Evolutionary conservation across 164 flowering plant species (phyloP), one percentile per base, ranked within the genome.

Genomic region (Umbilicus rupestris): DNA sequence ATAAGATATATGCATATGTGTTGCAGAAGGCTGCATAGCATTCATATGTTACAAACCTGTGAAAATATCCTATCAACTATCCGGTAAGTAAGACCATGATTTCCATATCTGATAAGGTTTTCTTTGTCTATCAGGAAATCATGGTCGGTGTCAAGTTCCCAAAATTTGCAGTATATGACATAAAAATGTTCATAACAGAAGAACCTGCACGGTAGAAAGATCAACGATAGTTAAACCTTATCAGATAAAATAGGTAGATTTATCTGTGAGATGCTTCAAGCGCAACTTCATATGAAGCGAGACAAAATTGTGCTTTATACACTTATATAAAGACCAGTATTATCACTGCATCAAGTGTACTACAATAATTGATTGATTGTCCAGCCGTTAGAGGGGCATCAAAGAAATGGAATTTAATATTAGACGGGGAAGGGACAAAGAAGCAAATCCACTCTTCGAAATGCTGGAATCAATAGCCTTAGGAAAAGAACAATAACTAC

Each of bases 71-170:
- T 80, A 58, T 92, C 94, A 45, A 92, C 98, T 59, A 92, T 92
- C 77, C 98, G 76, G 80, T 87, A 91, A n/a, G 96, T 91, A 69
- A 91, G 93, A 24, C 96, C 89, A 81, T 89, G 97, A 79, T 91
- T 91, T 59, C 96, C 95, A 80, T 88, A 90, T 92, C 87, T 82
- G 71, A 90, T 87, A 64, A 92, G 98, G 75, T 92, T 92, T 77
- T 92, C 97, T 68, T 87, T 92, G 79, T 92, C 97, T 29, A 90
- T 88, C 79, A 90, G 74, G 75, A 92, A 90, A 78, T 92, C 97
- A 69, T 90, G 98, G 73, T 92, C 98, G 17, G 92, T 82, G 68
- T 92, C 97, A 68, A 92, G 84, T 84, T 92, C 97, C 97, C 96
- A 92, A 45, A 92, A 92, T 77, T 92, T 92, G 90, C 96, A 92